A percentile compares a stretch with the other conserved stretches of the same genome.
These are phyloP conservation scores for Myriosclerotinia duriaeana DNA, from an alignment of 2,329 filamentous ascomycete species.

Conservation along the genomic window DNA sequence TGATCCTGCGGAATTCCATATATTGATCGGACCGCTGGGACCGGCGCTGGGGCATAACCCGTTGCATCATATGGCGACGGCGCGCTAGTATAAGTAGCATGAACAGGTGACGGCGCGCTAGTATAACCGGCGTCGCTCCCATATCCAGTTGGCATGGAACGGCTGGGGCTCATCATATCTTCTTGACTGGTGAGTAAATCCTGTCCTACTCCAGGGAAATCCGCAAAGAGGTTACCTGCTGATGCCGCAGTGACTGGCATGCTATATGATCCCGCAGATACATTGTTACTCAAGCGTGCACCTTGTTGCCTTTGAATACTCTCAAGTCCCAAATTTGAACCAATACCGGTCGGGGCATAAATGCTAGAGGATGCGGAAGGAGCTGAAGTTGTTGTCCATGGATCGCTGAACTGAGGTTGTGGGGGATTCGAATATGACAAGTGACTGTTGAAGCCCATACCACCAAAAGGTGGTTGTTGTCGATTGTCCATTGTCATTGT, in stretches of 20 bases:
- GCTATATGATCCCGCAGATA: constrained; percentile 67
- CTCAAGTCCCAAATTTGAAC: constrained; percentile 58
- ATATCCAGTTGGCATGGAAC: constrained; percentile 62
- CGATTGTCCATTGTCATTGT: constrained; percentile 93
- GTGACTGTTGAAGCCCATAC: constrained; percentile 70
- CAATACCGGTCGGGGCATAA: constrained; percentile 57
- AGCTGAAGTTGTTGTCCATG: constrained; percentile 68
- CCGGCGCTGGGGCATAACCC: constrained; percentile 68
- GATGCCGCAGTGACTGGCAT: constrained; percentile 71
- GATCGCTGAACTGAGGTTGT: constrained; percentile 79
- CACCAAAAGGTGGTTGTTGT: constrained; percentile 63
- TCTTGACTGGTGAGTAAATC: constrained; percentile 69
- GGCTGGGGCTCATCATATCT: constrained; percentile 70
- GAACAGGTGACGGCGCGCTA: constrained; percentile 55
- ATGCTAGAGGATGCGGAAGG: constrained; percentile 54
- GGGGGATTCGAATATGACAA: constrained; percentile 62
- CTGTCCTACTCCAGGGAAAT: constrained; percentile 56
- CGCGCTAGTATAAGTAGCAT: constrained; percentile 37
- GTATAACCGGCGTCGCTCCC: constrained; percentile 65
- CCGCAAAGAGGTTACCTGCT: constrained; percentile 62
- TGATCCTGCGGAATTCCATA: constrained; percentile 56
- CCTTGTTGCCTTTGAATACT: constrained; percentile 57
- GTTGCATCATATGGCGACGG: constrained; percentile 72
- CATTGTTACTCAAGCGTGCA: constrained; percentile 57
- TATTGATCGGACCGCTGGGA: constrained; percentile 49